phyloP scores from a whole-genome alignment of 306 rosid species.

The Vicia sativa region DNA sequence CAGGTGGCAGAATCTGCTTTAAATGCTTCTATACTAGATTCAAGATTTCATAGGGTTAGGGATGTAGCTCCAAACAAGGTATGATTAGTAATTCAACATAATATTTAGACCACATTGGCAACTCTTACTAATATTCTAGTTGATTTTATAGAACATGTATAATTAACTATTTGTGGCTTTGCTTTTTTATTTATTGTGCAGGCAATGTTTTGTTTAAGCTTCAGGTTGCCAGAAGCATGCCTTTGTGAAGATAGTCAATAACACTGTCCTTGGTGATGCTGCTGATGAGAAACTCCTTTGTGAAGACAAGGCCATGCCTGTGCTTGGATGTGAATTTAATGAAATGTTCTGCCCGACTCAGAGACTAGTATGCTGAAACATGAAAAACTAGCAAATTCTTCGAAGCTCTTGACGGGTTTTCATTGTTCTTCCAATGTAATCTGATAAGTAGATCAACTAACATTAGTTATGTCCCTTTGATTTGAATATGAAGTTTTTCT shows the following conservation, averaged over 20 bases:
- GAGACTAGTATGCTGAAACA: too few relatives aligned
- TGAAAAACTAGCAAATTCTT: too few relatives aligned
- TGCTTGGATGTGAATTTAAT: too few relatives aligned
- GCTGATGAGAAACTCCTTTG: constrained; percentile 1
- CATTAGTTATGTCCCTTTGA: background rate
- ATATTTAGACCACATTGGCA: background rate
- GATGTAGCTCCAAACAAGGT: constrained; percentile 99
- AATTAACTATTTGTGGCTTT: constrained; percentile 4
- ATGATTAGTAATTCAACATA: constrained; percentile 25
- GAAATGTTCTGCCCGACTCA: too few relatives aligned
- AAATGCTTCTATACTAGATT: constrained; percentile 59
- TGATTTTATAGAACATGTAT: constrained; percentile 2
- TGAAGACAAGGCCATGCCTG: too few relatives aligned
- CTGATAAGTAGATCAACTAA: background rate
- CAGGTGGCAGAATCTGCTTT: constrained; percentile 91
- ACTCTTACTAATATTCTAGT: constrained; percentile 3
- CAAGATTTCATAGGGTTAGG: constrained; percentile 81
- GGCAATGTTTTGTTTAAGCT: constrained; percentile 93
- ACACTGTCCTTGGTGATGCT: constrained; percentile 27
- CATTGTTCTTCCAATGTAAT: constrained; percentile 4
- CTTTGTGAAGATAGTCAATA: constrained; percentile 40
- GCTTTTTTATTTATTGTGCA: constrained; percentile 43
- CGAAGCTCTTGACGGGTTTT: background rate
- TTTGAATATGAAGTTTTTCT: background rate
- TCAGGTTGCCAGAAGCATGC: constrained; percentile 59